Conservation (phyloP, 148 eudicot species). For the Heliosperma pusillum region DNA sequence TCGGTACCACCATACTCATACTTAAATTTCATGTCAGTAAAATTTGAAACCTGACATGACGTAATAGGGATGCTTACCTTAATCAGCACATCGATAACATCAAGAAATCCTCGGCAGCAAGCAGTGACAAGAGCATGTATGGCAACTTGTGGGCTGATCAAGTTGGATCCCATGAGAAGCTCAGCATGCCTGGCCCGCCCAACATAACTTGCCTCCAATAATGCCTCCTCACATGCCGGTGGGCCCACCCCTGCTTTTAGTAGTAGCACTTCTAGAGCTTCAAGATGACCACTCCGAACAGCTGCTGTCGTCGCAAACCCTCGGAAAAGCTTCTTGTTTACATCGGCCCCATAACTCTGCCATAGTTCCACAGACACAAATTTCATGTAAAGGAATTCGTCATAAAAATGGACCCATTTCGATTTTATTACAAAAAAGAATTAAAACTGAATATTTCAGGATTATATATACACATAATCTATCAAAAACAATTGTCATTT, state of each 20-base stretch:
- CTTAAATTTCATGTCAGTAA: not conserved
- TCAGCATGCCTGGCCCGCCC: constrained; percentile 54
- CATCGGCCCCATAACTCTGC: constrained; percentile 59
- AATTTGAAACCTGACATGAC: not conserved
- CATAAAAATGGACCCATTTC: not conserved
- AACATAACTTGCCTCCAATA: constrained; percentile 59
- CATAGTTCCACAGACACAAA: constrained; percentile 18
- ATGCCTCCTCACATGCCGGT: constrained; percentile 65
- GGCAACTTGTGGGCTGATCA: constrained; percentile 59
- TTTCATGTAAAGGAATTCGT: constrained; percentile 4
- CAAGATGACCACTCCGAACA: constrained; percentile 56
- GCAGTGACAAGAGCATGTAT: constrained; percentile 67
- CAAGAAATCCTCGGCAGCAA: constrained; percentile 59
- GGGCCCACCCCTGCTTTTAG: constrained; percentile 46
- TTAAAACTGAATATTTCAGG: not conserved
- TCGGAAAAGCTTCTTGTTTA: constrained; percentile 61
- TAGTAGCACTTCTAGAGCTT: constrained; percentile 52
- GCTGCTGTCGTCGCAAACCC: constrained; percentile 77
- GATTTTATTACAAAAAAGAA: not conserved
- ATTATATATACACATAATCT: not conserved
- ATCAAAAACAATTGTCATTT: not conserved
- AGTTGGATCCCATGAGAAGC: constrained; percentile 50
- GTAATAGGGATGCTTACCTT: constrained; percentile 41
- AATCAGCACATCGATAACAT: constrained; percentile 56
- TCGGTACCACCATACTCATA: not conserved